Percentiles rank a stretch among this genome's conserved stretches.
Conservation (phyloP, 805 yeast species). For the Yamadazyma sp. region DNA sequence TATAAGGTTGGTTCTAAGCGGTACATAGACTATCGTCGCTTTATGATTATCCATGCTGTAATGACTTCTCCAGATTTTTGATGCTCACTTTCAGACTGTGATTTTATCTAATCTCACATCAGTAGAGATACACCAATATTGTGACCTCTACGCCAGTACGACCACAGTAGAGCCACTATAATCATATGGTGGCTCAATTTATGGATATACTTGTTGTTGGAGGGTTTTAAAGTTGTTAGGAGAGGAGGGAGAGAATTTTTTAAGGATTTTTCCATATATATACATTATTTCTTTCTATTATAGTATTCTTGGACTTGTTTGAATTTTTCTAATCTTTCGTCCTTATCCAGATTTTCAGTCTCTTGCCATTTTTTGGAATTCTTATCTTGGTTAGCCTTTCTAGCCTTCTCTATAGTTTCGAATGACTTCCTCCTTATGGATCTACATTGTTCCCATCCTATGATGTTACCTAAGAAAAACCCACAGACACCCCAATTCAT, state of each 20-base stretch:
- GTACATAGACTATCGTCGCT: slow-evolving; percentile 26
- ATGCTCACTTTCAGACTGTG: neutral
- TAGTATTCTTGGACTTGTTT: slow-evolving; percentile 21
- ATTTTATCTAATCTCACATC: too few species aligned
- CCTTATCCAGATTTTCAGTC: slow-evolving; percentile 11
- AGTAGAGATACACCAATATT: too few species aligned
- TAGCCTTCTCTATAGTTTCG: slow-evolving; percentile 67
- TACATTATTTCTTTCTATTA: slow-evolving; percentile 8
- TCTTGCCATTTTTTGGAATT: slow-evolving; percentile 28
- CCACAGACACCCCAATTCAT: slow-evolving; percentile 84
- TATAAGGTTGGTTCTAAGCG: slow-evolving; percentile 47
- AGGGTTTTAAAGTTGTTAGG: too few species aligned
- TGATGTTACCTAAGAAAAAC: slow-evolving; percentile 70
- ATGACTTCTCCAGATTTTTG: slow-evolving; percentile 14
- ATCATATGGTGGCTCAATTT: too few species aligned
- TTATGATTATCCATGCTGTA: slow-evolving; percentile 40
- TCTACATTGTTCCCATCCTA: slow-evolving; percentile 94
- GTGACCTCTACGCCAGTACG: too few species aligned
- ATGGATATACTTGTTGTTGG: too few species aligned
- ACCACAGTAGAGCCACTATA: too few species aligned
- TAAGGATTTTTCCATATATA: neutral
- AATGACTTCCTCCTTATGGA: slow-evolving; percentile 62
- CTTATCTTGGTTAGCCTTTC: slow-evolving; percentile 41
- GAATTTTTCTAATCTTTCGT: slow-evolving; percentile 26
- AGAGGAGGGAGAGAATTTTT: neutral